Conservation (phyloP, 495 filamentous ascomycete species). For the Talaromyces liani region DNA sequence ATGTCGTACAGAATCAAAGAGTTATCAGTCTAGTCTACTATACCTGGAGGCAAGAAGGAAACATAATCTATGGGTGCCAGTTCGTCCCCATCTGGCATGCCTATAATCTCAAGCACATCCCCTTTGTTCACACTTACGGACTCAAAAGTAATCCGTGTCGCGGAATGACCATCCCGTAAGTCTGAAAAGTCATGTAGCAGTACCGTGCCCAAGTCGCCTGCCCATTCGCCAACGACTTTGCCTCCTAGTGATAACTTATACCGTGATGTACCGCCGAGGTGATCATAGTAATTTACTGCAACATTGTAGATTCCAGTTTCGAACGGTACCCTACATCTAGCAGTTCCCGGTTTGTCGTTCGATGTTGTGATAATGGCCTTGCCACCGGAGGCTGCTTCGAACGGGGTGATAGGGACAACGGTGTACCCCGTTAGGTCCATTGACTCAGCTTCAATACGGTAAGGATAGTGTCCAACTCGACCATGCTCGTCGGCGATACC, state of each 20-base stretch:
- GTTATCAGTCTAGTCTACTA: slow-evolving; percentile 42
- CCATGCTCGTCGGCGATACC: slow-evolving; percentile 45
- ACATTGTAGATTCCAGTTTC: slow-evolving; percentile 51
- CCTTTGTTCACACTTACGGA: slow-evolving; percentile 44
- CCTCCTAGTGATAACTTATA: slow-evolving; percentile 49
- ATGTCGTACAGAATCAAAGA: not conserved
- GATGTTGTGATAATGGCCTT: slow-evolving; percentile 40
- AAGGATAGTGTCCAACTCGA: slow-evolving; percentile 51
- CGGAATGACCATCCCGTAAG: slow-evolving; percentile 57
- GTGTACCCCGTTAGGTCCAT: slow-evolving; percentile 53
- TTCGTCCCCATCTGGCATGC: slow-evolving; percentile 51
- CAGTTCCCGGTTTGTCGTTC: slow-evolving; percentile 44
- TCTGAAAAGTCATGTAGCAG: slow-evolving; percentile 49
- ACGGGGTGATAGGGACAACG: slow-evolving; percentile 40
- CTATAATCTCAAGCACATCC: slow-evolving; percentile 52
- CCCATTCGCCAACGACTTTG: slow-evolving; percentile 45
- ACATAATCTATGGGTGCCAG: slow-evolving; percentile 62
- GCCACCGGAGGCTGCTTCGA: slow-evolving; percentile 45
- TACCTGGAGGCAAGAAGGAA: slow-evolving; percentile 48
- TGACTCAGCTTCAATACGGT: slow-evolving; percentile 57
- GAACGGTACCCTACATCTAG: slow-evolving; percentile 35
- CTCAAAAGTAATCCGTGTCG: slow-evolving; percentile 51
- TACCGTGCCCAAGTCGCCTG: slow-evolving; percentile 46
- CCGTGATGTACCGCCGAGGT: slow-evolving; percentile 44
- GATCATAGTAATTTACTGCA: slow-evolving; percentile 60